Conservation (phyloP, 2,329 filamentous ascomycete genomes). For the Bertia moriformis region DNA sequence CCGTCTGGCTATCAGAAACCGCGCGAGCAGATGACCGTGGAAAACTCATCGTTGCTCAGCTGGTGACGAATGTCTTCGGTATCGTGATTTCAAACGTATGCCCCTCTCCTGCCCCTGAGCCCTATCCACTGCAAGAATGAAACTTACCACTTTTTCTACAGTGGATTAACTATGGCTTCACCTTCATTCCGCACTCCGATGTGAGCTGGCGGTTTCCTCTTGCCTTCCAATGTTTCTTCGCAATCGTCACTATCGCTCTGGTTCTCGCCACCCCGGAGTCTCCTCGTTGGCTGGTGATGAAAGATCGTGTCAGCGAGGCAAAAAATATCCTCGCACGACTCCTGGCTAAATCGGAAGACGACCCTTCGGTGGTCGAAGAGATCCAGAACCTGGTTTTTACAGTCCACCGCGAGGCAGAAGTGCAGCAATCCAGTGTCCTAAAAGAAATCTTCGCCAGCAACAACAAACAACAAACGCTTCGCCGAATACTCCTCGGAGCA, state of each 20-base stretch:
- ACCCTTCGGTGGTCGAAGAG: slow-evolving; percentile 2
- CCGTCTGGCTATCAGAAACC: neutral
- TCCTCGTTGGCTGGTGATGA: slow-evolving; percentile 6
- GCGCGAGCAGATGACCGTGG: neutral
- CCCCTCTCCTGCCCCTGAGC: neutral
- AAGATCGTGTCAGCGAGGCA: slow-evolving; percentile 6
- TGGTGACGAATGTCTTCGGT: slow-evolving; percentile 23
- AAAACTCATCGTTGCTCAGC: slow-evolving; percentile 31
- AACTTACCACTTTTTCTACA: no score
- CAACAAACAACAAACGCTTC: slow-evolving; percentile 35
- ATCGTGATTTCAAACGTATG: slow-evolving; percentile 21
- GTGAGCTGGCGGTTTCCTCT: slow-evolving; percentile 7
- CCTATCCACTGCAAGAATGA: neutral
- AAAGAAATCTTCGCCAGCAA: slow-evolving; percentile 4
- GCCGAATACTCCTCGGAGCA: slow-evolving; percentile 45
- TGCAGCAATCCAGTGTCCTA: slow-evolving; percentile 1
- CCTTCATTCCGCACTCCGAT: slow-evolving; percentile 2
- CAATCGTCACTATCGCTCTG: slow-evolving; percentile 4
- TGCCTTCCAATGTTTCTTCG: slow-evolving; percentile 5
- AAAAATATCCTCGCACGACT: slow-evolving; percentile 1
- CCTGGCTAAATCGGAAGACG: neutral
- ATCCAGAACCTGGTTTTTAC: slow-evolving; percentile 2
- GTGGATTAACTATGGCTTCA: slow-evolving; percentile 23
- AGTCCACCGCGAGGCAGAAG: slow-evolving; percentile 5
- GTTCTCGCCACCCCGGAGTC: slow-evolving; percentile 6